These are phyloP conservation scores for Boletus eberwhitei DNA, from an alignment of 768 basidiomycete genomes.

Conservation along the genomic window DNA sequence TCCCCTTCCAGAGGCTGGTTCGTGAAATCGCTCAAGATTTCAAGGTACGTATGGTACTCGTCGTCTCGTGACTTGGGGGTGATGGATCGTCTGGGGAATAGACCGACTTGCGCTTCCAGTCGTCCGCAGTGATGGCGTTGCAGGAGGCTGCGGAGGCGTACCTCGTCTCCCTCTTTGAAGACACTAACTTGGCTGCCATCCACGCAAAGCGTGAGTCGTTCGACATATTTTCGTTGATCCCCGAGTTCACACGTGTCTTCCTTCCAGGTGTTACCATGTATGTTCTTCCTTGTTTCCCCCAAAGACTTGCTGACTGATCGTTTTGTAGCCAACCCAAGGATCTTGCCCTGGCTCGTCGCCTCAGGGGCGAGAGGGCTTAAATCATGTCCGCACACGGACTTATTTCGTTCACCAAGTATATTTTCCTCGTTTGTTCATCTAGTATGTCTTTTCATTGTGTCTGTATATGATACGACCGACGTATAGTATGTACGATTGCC, in stretches of 20 bases:
- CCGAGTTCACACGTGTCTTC: conserved; percentile 9
- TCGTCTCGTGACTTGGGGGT: background rate
- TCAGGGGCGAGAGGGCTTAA: conserved; percentile 83
- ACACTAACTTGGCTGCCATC: conserved; percentile 89
- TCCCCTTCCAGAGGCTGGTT: conserved; percentile 98
- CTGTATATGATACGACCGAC: conserved; percentile 25
- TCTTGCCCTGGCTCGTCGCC: conserved; percentile 80
- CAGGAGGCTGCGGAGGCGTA: conserved; percentile 93
- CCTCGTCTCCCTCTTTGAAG: conserved; percentile 82
- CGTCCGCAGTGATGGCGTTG: conserved; percentile 89
- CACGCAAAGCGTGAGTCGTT: conserved; percentile 69
- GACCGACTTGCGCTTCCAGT: conserved; percentile 95
- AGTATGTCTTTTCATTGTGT: conserved; percentile 15
- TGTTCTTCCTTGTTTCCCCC: conserved; percentile 17
- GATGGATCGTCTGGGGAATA: conserved; percentile 25
- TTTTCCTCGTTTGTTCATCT: conserved; percentile 8
- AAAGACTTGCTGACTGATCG: conserved; percentile 15
- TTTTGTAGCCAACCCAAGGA: conserved; percentile 76
- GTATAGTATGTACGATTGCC: conserved; percentile 31
- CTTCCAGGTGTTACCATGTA: conserved; percentile 54
- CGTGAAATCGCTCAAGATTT: conserved; percentile 97
- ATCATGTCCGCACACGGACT: background rate
- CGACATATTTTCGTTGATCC: background rate
- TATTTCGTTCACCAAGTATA: background rate
- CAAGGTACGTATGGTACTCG: conserved; percentile 55